These are phyloP conservation scores for Dryas octopetala DNA, from an alignment of 306 rosid species.

Conservation along the genomic window DNA sequence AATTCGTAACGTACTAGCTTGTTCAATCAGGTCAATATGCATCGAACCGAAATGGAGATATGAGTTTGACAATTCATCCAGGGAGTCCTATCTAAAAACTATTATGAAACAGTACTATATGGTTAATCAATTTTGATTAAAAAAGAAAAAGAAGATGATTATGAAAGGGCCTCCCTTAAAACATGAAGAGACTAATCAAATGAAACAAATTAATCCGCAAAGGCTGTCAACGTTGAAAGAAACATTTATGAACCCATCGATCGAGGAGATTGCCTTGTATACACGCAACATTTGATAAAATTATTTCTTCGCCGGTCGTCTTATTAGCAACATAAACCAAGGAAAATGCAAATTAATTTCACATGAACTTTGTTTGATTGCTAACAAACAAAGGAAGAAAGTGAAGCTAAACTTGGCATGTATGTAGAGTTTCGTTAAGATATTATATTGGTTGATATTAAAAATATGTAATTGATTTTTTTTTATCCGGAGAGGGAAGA, in stretches of 20 bases:
- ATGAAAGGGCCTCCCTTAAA: neutral
- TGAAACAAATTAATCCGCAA: neutral
- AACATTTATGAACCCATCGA: conserved; percentile 6
- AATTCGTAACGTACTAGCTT: no score
- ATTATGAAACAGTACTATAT: neutral
- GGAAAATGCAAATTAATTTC: neutral
- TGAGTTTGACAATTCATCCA: neutral
- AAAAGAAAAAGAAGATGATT: neutral
- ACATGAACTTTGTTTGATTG: conserved; percentile 12
- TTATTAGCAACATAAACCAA: conserved; percentile 2
- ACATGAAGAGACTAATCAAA: neutral
- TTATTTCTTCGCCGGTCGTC: neutral
- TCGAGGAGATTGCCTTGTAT: neutral
- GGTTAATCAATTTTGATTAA: no score
- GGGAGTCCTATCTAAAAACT: neutral
- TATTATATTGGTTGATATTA: neutral
- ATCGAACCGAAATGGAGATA: neutral
- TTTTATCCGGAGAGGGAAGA: no score
- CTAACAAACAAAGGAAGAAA: conserved; percentile 14
- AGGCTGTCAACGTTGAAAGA: conserved; percentile 4
- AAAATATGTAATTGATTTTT: neutral
- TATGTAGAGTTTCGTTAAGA: neutral
- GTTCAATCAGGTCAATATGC: neutral
- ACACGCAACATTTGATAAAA: neutral
- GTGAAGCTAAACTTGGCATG: neutral